Conservation (phyloP, 331 rosid species). For the Telfairia occidentalis region DNA sequence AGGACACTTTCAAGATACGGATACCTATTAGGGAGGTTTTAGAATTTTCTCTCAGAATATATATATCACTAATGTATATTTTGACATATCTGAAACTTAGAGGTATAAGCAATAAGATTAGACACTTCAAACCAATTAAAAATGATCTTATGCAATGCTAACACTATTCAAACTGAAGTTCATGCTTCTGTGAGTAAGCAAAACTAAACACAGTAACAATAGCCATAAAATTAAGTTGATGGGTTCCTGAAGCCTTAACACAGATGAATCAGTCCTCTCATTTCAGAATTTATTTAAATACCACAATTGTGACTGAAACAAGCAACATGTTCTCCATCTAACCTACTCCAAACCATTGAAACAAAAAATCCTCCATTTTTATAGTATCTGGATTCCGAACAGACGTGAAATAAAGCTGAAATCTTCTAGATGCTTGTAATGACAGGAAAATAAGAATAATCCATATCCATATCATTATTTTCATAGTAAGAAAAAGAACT, state of each 20-base stretch:
- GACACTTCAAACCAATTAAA: background rate
- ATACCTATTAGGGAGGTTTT: background rate
- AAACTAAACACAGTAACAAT: background rate
- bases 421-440: background rate
- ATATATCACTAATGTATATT: background rate
- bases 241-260: background rate
- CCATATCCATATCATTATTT: background rate
- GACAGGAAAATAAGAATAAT: background rate
- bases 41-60: background rate
- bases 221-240: background rate
- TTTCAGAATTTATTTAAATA: background rate
- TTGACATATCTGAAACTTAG: background rate
- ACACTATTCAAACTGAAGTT: background rate
- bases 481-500: background rate
- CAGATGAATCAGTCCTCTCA: background rate
- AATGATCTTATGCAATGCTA: background rate
- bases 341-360: background rate
- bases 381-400: background rate
- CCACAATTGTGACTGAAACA: background rate
- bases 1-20: background rate
- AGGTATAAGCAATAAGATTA: background rate
- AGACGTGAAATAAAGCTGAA: background rate
- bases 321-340: background rate
- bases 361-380: background rate
- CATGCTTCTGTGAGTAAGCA: background rate